Percentiles rank a stretch among this genome's conserved stretches.
These are phyloP conservation scores for Cytospora piceicola DNA, from an alignment of 2,329 filamentous ascomycete genomes.

Conservation along the genomic window DNA sequence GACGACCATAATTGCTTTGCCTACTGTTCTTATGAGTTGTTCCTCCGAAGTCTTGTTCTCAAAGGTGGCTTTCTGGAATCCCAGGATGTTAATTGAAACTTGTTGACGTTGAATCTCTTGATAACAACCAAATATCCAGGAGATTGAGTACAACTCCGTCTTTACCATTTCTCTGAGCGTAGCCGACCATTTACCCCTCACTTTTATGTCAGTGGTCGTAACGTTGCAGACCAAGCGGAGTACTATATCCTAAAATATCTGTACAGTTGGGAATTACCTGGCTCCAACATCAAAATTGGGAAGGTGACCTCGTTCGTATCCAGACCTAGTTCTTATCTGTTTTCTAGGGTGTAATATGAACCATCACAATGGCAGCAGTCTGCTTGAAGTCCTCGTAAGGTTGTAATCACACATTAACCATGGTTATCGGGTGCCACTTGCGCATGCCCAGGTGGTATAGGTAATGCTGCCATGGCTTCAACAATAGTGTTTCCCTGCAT, in stretches of 20 bases:
- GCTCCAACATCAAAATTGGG: neutral
- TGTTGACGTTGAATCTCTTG: too few relatives aligned
- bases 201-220: neutral
- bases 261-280: neutral
- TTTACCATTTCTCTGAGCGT: neutral
- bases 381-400: too few relatives aligned
- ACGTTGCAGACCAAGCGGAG: constrained; percentile 16
- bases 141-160: neutral
- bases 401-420: too few relatives aligned
- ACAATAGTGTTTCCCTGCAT: too few relatives aligned
- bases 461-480: too few relatives aligned
- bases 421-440: too few relatives aligned
- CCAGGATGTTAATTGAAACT: too few relatives aligned
- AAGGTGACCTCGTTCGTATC: neutral
- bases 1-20: neutral
- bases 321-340: neutral
- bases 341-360: neutral
- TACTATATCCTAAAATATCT: neutral
- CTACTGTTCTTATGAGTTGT: neutral
- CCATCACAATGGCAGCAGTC: too few relatives aligned
- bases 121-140: too few relatives aligned
- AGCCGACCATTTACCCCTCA: neutral
- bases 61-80: neutral
- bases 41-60: neutral
- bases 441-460: too few relatives aligned